These are phyloP conservation scores for Pterocarpus santalinus DNA, from an alignment of 306 rosid species.

Conservation along the genomic window DNA sequence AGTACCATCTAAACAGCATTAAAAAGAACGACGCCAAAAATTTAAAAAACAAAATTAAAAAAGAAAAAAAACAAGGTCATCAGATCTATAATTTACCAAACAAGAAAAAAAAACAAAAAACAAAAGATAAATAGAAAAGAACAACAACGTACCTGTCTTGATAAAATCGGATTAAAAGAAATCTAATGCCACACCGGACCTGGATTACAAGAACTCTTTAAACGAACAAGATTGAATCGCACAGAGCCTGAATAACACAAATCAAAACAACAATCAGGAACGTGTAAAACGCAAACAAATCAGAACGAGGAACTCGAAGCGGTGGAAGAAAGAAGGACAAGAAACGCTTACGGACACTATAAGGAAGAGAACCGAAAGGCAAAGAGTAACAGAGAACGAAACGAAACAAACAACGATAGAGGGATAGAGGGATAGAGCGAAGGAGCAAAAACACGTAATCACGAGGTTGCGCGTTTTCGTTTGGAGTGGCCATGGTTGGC, in stretches of 20 bases:
- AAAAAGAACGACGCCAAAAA: neutral
- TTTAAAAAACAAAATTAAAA: neutral
- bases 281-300: neutral
- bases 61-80: neutral
- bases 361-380: neutral
- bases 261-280: neutral
- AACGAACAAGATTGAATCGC: neutral
- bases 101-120: neutral
- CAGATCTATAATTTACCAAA: constrained; percentile 13
- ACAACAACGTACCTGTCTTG: constrained; percentile 32
- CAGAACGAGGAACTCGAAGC: neutral
- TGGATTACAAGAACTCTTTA: constrained; percentile 12
- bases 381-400: neutral
- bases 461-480: neutral
- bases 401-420: neutral
- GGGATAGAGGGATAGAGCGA: neutral
- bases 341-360: constrained; percentile 18
- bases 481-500: neutral
- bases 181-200: neutral
- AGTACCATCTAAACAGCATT: neutral
- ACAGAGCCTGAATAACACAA: constrained; percentile 16
- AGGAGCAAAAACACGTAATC: neutral
- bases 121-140: neutral
- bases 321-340: neutral
- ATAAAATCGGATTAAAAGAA: neutral